Conservation (phyloP, 2,329 filamentous ascomycete genomes). For the Proliferodiscus dingleyae region DNA sequence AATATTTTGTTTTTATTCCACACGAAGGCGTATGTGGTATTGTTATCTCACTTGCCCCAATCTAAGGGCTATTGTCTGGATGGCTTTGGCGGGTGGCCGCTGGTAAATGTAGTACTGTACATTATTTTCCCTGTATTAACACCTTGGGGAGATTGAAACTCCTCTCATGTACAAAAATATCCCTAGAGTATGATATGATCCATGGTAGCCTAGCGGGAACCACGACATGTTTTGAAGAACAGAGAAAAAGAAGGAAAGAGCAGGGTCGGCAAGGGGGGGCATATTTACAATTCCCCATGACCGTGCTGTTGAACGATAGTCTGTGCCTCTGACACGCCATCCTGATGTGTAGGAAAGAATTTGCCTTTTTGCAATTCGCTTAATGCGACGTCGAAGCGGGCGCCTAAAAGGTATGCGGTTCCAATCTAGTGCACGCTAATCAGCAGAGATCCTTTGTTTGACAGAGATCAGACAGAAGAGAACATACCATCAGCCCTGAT, state of each 20-base stretch:
- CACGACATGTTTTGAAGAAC: slow-evolving; percentile 6
- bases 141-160: too few relatives aligned
- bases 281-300: slow-evolving; percentile 24
- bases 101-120: too few relatives aligned
- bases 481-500: slow-evolving; percentile 69
- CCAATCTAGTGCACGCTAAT: slow-evolving; percentile 54
- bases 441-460: background rate
- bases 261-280: too few relatives aligned
- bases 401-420: slow-evolving; percentile 73
- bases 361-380: slow-evolving; percentile 45
- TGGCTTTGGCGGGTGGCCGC: too few relatives aligned
- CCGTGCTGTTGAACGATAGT: slow-evolving; percentile 28
- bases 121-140: too few relatives aligned
- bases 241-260: slow-evolving; percentile 2
- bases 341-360: slow-evolving; percentile 32
- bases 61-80: too few relatives aligned
- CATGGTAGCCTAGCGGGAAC: background rate
- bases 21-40: too few relatives aligned
- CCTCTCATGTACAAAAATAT: too few relatives aligned
- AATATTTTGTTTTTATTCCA: too few relatives aligned
- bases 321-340: slow-evolving; percentile 19
- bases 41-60: too few relatives aligned
- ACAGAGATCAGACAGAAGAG: background rate
- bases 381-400: slow-evolving; percentile 70
- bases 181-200: too few relatives aligned